Evolutionary conservation across 139 green algal genomes (phyloP), one percentile per base, ranked within the genome.

Genomic region (Pedinophyceae sp.): DNA sequence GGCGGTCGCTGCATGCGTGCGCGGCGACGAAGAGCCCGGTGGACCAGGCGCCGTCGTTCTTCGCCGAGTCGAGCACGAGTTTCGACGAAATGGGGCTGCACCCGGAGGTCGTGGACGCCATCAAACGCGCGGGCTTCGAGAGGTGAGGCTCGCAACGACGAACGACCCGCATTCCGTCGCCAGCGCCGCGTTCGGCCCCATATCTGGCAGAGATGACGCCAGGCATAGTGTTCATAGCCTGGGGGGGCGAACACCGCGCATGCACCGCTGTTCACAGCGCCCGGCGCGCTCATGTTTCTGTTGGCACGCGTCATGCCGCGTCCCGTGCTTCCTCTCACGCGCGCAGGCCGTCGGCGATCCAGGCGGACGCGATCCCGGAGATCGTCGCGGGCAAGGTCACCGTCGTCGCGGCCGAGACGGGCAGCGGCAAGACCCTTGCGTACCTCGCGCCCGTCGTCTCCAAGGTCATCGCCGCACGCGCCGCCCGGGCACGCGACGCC

Each of bases 381-480:
- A 48, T 93, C 48, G 27, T 83, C 3, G 30, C 40, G 0, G 77
- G 80, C 26, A 40, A 56, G 24, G 75, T 88, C 57, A 68, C 81
- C 0, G 87, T 96, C 5, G 58, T 97, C 13, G 83, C 89, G 1
- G 81, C 89, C 4, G 89, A 97, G 60, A 97, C 89, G 3, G 89
- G 91, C 53, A 96, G 85, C 54, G 91, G 91, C 59, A 97, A 97
- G 61, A 97, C 89, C 3, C 67, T 95, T 1, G 73, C 83, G 1
- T 97, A 97, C 73, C 61, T 97, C 7, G 70, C 64, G 0, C 89
- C 89, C 4, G 54, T 97, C 2, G 60, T 83, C 0, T 50, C 62
- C n/a, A 50, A 60, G 26, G 53, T 84, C 45, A 48, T 86, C 19
- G 45, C 10, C 7, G 46, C 30, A 18, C 48, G 30, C 2, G 45